phyloP scores from a whole-genome alignment of 1,284 basidiomycete species.

The Malassezia sp. region DNA sequence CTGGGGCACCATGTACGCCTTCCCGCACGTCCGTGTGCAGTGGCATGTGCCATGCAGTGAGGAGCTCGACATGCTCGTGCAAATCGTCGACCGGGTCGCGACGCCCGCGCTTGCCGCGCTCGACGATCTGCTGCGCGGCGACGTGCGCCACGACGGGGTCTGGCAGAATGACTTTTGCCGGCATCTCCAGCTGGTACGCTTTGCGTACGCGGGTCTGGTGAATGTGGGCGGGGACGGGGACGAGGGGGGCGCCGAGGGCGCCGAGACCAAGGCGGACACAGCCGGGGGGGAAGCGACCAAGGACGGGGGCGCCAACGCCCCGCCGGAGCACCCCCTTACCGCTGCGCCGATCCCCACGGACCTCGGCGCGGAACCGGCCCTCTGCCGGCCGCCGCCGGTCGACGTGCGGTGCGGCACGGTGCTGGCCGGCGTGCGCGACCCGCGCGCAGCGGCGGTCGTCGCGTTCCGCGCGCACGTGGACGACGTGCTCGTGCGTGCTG shows the following conservation, averaged over 20 bases:
- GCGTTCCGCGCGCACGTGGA: constrained; percentile 61
- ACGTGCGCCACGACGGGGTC: constrained; percentile 38
- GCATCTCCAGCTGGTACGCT: constrained; percentile 54
- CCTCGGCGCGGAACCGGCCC: constrained; percentile 56
- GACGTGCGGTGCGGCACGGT: constrained; percentile 57
- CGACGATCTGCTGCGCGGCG: constrained; percentile 14
- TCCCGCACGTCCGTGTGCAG: constrained; percentile 67
- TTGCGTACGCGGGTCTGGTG: constrained; percentile 62
- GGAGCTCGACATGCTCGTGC: constrained; percentile 71
- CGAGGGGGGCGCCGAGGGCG: constrained; percentile 53
- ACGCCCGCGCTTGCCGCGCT: constrained; percentile 53
- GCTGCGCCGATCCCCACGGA: constrained; percentile 48
- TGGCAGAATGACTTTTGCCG: constrained; percentile 90
- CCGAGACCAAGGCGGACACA: constrained; percentile 49
- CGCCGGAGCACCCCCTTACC: neutral
- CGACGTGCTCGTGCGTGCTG: constrained; percentile 60
- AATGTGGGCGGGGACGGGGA: constrained; percentile 55
- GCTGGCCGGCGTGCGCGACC: constrained; percentile 56
- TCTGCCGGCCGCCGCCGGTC: constrained; percentile 52
- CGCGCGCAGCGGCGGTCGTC: constrained; percentile 59
- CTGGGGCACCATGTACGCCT: constrained; percentile 75
- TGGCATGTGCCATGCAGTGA: constrained; percentile 72
- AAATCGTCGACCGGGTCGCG: constrained; percentile 62
- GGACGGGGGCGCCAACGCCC: too few relatives aligned
- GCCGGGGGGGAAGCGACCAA: too few relatives aligned